Conservation (phyloP, 108 stramenopile species). For the Cafeteria roenbergensis region DNA sequence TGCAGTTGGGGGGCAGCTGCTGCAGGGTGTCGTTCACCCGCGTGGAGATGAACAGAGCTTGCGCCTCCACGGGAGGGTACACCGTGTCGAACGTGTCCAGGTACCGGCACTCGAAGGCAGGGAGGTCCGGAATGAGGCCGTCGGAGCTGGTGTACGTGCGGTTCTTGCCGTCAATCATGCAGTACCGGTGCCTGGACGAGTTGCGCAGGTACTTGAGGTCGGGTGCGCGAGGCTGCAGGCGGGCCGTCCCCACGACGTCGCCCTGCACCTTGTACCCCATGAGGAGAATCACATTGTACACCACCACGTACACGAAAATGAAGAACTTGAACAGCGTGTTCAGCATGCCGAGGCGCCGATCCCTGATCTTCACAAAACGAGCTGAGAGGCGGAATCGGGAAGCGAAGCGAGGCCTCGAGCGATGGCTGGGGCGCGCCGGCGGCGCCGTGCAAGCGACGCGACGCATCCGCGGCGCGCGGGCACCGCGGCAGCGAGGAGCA, state of each 20-base stretch:
- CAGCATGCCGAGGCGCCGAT: slow-evolving; percentile 1
- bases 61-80: neutral
- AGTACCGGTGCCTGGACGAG: too few species aligned
- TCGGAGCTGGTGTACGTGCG: too few species aligned
- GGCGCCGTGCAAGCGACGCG: too few species aligned
- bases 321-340: neutral
- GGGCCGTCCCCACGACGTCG: neutral
- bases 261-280: neutral
- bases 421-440: too few species aligned
- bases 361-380: too few species aligned
- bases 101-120: neutral
- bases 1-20: neutral
- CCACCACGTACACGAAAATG: slow-evolving; percentile 2
- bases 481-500: too few species aligned
- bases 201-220: too few species aligned
- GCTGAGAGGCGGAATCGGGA: too few species aligned
- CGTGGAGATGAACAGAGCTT: neutral
- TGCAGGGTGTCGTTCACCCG: neutral
- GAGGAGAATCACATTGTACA: neutral
- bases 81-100: neutral
- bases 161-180: too few species aligned
- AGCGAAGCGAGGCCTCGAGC: too few species aligned
- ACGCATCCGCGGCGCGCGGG: too few species aligned
- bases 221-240: slow-evolving; percentile 1
- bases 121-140: too few species aligned